These are phyloP conservation scores for Phytophthora hibernalis DNA, from an alignment of 352 stramenopile species.

Conservation along the genomic window DNA sequence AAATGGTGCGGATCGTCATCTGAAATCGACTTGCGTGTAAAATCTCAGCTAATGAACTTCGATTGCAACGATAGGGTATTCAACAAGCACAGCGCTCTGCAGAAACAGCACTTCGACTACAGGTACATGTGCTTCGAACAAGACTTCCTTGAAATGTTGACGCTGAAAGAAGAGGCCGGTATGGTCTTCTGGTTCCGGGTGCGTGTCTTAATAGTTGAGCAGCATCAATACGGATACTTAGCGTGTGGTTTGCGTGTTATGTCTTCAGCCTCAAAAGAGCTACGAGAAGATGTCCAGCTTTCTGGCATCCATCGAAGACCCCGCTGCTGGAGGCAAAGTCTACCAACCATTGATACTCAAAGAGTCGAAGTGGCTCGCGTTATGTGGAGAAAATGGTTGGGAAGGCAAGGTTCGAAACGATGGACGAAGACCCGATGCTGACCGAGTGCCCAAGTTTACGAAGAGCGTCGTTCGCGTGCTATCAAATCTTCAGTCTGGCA, in stretches of 20 bases:
- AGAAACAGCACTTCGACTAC: conserved; percentile 76
- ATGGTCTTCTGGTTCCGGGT: conserved; percentile 84
- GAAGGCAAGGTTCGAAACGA: conserved; percentile 67
- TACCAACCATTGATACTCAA: conserved; percentile 70
- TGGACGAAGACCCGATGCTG: conserved; percentile 53
- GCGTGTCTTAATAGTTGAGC: conserved; percentile 9
- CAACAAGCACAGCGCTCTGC: conserved; percentile 69
- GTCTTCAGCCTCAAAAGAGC: conserved; percentile 58
- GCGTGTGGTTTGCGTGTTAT: conserved; percentile 39
- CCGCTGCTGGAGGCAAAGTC: conserved; percentile 41
- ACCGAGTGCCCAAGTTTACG: conserved; percentile 60
- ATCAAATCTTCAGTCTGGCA: conserved; percentile 66
- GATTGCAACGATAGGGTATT: conserved; percentile 54
- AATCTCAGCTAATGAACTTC: background rate
- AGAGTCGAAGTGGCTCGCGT: conserved; percentile 66
- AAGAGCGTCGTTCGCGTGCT: conserved; percentile 59
- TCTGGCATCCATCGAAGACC: conserved; percentile 57
- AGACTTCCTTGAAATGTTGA: conserved; percentile 80
- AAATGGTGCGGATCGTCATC: conserved; percentile 54
- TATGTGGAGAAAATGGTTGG: conserved; percentile 74
- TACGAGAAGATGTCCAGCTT: conserved; percentile 75
- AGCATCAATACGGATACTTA: background rate
- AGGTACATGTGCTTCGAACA: conserved; percentile 79
- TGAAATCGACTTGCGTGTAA: background rate
- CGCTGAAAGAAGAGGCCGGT: conserved; percentile 73